phyloP scores from a whole-genome alignment of 2,329 filamentous ascomycete genomes.

The Zasmidium cellare region DNA sequence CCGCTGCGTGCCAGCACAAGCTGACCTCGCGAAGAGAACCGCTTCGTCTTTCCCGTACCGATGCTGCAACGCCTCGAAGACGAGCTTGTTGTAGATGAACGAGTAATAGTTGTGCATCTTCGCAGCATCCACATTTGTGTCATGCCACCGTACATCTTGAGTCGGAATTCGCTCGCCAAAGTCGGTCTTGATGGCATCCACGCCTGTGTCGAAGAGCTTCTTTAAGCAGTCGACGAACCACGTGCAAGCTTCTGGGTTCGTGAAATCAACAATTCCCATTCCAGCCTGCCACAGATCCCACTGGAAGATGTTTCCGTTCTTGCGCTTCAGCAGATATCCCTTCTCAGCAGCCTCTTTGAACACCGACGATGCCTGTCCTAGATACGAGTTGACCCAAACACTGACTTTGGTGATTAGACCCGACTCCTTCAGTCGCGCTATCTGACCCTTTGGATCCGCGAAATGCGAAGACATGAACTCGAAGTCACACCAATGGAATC shows the following conservation, averaged over 20 bases:
- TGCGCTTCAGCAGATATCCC: slow-evolving; percentile 69
- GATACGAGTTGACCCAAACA: slow-evolving; percentile 76
- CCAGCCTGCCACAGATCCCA: slow-evolving; percentile 78
- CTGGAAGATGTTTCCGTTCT: slow-evolving; percentile 69
- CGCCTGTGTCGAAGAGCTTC: slow-evolving; percentile 65
- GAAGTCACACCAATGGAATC: slow-evolving; percentile 73
- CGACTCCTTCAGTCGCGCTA: slow-evolving; percentile 62
- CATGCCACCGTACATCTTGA: slow-evolving; percentile 64
- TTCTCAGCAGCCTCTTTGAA: slow-evolving; percentile 65
- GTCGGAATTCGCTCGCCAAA: slow-evolving; percentile 73
- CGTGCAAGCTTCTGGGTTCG: slow-evolving; percentile 65
- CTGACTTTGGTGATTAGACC: slow-evolving; percentile 63
- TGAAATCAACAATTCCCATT: slow-evolving; percentile 74
- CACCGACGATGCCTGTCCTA: slow-evolving; percentile 67
- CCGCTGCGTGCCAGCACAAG: slow-evolving; percentile 66
- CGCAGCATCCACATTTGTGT: slow-evolving; percentile 58
- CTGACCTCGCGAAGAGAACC: slow-evolving; percentile 67
- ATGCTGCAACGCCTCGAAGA: slow-evolving; percentile 65
- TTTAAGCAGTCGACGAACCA: slow-evolving; percentile 67
- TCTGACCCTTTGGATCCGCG: slow-evolving; percentile 65
- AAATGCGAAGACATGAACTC: slow-evolving; percentile 68
- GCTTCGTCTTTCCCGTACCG: slow-evolving; percentile 53
- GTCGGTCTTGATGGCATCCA: slow-evolving; percentile 74
- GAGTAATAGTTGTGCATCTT: slow-evolving; percentile 78
- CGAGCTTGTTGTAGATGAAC: slow-evolving; percentile 70